Conservation (phyloP, 2,329 filamentous ascomycete genomes). For the Verticillium dahliae region DNA sequence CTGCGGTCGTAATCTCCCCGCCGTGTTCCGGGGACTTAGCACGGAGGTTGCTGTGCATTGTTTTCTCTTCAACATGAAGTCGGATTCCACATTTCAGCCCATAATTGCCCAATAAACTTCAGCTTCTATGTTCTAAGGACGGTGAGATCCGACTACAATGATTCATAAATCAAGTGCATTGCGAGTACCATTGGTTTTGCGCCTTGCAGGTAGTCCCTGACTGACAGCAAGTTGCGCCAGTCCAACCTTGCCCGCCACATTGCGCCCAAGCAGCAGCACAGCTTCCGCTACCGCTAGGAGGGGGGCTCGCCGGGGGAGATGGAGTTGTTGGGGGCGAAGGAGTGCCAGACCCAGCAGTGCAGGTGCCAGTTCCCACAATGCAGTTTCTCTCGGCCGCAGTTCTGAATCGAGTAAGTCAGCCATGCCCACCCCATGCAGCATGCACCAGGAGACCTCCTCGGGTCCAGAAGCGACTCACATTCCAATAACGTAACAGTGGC, state of each 20-base stretch:
- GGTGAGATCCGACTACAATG: too few species aligned
- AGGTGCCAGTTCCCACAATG: not conserved
- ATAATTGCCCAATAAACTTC: too few species aligned
- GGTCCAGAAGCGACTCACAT: constrained; percentile 4
- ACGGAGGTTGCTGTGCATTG: too few species aligned
- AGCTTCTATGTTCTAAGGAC: too few species aligned
- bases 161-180: constrained; percentile 28
- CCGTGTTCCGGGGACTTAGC: too few species aligned
- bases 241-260: constrained; percentile 17
- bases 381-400: not conserved
- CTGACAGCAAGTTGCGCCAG: constrained; percentile 16
- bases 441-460: not conserved
- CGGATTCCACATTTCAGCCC: too few species aligned
- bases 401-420: not conserved
- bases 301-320: not conserved
- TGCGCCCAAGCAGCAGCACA: constrained; percentile 12
- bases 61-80: too few species aligned
- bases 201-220: constrained; percentile 12
- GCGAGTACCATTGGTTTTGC: constrained; percentile 41
- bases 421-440: not conserved
- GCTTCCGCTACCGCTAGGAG: not conserved
- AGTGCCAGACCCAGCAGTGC: not conserved
- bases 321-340: not conserved
- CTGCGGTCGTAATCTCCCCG: too few species aligned
- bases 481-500: constrained; percentile 11